These are phyloP conservation scores for Candida smagusa DNA, from an alignment of 1,139 yeast species.

Conservation along the genomic window DNA sequence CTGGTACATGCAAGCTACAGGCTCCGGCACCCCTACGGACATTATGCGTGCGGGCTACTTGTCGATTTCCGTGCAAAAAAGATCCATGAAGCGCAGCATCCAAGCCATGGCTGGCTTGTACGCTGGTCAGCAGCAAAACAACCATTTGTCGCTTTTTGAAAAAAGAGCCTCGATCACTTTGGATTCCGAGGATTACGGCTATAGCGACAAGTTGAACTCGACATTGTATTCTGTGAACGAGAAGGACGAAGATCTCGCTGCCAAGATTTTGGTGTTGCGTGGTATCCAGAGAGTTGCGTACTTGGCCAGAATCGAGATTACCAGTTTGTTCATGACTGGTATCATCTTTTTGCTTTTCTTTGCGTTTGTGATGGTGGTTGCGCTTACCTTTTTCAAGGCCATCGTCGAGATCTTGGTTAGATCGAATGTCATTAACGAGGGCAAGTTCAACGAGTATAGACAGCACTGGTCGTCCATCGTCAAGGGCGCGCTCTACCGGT, in stretches of 20 bases:
- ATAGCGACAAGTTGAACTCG: slow-evolving; percentile 48
- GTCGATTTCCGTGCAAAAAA: slow-evolving; percentile 80
- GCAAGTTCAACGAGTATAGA: slow-evolving; percentile 74
- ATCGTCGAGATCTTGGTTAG: slow-evolving; percentile 67
- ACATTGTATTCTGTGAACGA: slow-evolving; percentile 71
- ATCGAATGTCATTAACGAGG: slow-evolving; percentile 56
- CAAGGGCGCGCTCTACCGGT: slow-evolving; percentile 85
- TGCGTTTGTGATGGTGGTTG: slow-evolving; percentile 65
- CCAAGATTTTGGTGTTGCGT: slow-evolving; percentile 74
- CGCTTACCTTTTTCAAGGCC: slow-evolving; percentile 69
- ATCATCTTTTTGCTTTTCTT: slow-evolving; percentile 79
- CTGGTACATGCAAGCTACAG: slow-evolving; percentile 97
- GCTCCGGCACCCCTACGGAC: slow-evolving; percentile 76
- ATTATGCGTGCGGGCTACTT: slow-evolving; percentile 53
- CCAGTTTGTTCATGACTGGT: slow-evolving; percentile 83
- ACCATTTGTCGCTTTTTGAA: slow-evolving; percentile 16
- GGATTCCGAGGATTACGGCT: slow-evolving; percentile 43
- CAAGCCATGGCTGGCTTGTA: slow-evolving; percentile 17
- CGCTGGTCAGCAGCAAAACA: slow-evolving; percentile 15
- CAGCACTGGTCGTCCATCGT: slow-evolving; percentile 75
- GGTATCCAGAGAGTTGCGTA: slow-evolving; percentile 93
- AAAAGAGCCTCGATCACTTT: slow-evolving; percentile 31
- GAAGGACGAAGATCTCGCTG: slow-evolving; percentile 47
- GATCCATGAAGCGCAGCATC: slow-evolving; percentile 24
- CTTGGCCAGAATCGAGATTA: slow-evolving; percentile 78